phyloP scores from a whole-genome alignment of 2,329 filamentous ascomycete species.

The Ampelomyces quisqualis region DNA sequence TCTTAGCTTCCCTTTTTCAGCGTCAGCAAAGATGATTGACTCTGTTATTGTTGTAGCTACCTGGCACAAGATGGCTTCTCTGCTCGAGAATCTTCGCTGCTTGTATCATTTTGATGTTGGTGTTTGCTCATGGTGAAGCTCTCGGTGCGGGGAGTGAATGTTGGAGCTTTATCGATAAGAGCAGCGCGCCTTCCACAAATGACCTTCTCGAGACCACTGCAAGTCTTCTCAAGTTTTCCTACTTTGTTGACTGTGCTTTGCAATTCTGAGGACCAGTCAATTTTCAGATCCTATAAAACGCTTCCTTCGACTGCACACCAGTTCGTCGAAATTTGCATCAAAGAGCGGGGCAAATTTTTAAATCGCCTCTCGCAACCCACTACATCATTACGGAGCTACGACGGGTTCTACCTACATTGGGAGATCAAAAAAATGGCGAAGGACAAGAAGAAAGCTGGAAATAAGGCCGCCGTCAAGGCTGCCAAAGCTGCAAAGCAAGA shows the following conservation, averaged over 20 bases:
- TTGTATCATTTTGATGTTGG: conserved; percentile 38
- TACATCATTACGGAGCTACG: background rate
- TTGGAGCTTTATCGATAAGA: conserved; percentile 24
- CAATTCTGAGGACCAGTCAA: too few relatives aligned
- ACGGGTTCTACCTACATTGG: background rate
- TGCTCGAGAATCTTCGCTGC: conserved; percentile 52
- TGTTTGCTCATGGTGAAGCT: conserved; percentile 2
- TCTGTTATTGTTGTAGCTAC: conserved; percentile 24
- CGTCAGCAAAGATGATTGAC: conserved; percentile 4
- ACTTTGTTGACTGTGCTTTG: too few relatives aligned
- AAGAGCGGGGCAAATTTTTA: conserved; percentile 17
- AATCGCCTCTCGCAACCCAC: background rate
- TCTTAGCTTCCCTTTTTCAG: conserved; percentile 64
- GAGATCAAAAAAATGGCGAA: conserved; percentile 48
- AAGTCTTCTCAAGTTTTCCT: background rate
- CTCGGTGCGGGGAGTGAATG: conserved; percentile 15
- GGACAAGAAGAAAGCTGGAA: conserved; percentile 52
- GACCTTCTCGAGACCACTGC: background rate
- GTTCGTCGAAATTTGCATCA: conserved; percentile 19
- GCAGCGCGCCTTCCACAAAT: background rate
- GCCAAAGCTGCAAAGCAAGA: conserved; percentile 72
- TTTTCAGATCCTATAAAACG: background rate
- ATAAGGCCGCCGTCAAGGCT: conserved; percentile 53
- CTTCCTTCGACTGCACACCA: background rate
- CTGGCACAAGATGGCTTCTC: conserved; percentile 48